These are phyloP conservation scores for Chaetomiaceae sp. DNA, from an alignment of 2,329 filamentous ascomycete species.

Conservation along the genomic window DNA sequence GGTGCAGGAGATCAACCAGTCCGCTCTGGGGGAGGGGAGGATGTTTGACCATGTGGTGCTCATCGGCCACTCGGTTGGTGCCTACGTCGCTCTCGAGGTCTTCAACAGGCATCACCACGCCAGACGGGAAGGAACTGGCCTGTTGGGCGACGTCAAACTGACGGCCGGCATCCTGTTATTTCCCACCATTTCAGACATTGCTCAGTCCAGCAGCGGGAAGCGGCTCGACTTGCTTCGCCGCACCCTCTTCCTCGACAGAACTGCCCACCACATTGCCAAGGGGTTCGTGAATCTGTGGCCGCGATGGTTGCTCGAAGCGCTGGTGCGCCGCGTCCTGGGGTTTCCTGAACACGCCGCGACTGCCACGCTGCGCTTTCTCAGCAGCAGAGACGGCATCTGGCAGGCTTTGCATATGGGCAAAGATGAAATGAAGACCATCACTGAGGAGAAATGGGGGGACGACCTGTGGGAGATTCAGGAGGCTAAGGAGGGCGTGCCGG, in stretches of 20 bases:
- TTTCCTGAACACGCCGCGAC: constrained; percentile 44
- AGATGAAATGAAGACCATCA: constrained; percentile 55
- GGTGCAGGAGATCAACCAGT: constrained; percentile 27
- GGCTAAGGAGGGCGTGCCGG: constrained; percentile 25
- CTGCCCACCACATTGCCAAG: constrained; percentile 37
- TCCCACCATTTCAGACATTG: constrained; percentile 68
- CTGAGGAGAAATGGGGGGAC: constrained; percentile 53
- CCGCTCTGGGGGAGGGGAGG: constrained; percentile 27
- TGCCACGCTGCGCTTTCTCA: constrained; percentile 48
- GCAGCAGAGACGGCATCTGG: constrained; percentile 50
- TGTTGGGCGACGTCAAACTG: constrained; percentile 35
- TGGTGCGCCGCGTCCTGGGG: constrained; percentile 39
- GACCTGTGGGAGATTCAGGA: constrained; percentile 50
- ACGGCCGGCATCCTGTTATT: constrained; percentile 60
- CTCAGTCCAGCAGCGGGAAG: constrained; percentile 53
- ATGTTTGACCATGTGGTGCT: constrained; percentile 56
- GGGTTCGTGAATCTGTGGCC: constrained; percentile 39
- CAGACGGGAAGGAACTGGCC: constrained; percentile 9
- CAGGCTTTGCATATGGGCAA: constrained; percentile 54
- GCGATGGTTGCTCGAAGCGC: constrained; percentile 32
- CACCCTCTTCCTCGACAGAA: constrained; percentile 36
- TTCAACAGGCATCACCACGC: constrained; percentile 49
- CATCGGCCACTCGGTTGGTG: constrained; percentile 68
- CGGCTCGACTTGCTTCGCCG: constrained; percentile 41
- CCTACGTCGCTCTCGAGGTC: constrained; percentile 65